These are phyloP conservation scores for Zymoseptoria crescenta DNA, from an alignment of 2,329 filamentous ascomycete genomes.

Conservation along the genomic window DNA sequence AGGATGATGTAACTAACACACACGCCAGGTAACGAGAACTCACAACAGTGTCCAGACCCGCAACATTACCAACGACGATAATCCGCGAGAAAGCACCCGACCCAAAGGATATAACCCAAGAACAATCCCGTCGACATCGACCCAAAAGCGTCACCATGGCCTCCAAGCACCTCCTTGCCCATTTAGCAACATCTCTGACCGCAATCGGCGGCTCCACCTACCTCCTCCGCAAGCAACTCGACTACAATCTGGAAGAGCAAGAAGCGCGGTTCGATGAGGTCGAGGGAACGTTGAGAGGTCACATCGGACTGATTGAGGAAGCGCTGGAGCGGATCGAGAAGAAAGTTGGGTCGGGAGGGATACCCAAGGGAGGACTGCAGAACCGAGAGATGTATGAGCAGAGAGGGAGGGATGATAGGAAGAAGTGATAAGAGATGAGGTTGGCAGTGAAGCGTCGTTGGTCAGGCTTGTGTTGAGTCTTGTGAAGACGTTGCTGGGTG, in stretches of 20 bases:
- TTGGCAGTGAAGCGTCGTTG: not conserved
- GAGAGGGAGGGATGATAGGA: slow-evolving; percentile 14
- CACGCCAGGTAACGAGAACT: not conserved
- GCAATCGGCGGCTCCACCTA: slow-evolving; percentile 13
- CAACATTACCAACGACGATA: not conserved
- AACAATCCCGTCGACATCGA: not conserved
- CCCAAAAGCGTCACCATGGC: not conserved
- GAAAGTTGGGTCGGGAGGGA: slow-evolving; percentile 27
- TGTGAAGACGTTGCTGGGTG: no score
- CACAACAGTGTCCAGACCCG: not conserved
- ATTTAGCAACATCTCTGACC: slow-evolving; percentile 7
- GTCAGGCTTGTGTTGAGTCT: not conserved
- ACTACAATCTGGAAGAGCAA: slow-evolving; percentile 40
- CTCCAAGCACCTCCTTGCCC: slow-evolving; percentile 4
- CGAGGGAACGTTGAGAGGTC: slow-evolving; percentile 41
- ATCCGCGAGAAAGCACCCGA: not conserved
- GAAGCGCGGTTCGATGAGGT: slow-evolving; percentile 43
- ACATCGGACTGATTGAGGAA: slow-evolving; percentile 43
- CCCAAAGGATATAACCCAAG: not conserved
- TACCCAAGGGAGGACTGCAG: slow-evolving; percentile 16
- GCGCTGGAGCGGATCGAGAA: slow-evolving; percentile 39
- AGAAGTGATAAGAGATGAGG: not conserved
- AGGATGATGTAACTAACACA: not conserved
- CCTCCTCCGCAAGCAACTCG: slow-evolving; percentile 14
- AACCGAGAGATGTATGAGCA: slow-evolving; percentile 15